These are phyloP conservation scores for Bromus sterilis DNA, from an alignment of 176 grass and related monocot genomes.

Conservation along the genomic window DNA sequence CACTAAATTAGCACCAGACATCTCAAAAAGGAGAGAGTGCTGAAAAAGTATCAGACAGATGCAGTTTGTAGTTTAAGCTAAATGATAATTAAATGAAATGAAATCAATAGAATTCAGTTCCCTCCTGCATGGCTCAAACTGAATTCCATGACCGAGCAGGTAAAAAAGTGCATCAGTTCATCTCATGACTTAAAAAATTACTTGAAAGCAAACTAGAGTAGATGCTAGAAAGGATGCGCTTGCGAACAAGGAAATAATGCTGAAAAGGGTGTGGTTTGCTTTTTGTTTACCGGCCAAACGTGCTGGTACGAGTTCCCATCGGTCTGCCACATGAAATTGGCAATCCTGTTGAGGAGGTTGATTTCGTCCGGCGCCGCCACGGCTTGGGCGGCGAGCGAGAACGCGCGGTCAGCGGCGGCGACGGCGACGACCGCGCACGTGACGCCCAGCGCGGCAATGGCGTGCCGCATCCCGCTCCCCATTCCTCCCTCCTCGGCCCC, in stretches of 20 bases:
- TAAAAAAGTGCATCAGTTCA: not conserved
- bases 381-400: not conserved
- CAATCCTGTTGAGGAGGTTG: constrained; percentile 34
- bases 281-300: constrained; percentile 62
- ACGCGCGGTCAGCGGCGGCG: not conserved
- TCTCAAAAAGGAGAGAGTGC: not conserved
- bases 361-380: not conserved
- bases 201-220: not conserved
- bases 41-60: not conserved
- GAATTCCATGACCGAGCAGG: not conserved
- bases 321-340: constrained; percentile 41
- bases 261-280: not conserved
- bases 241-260: not conserved
- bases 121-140: not conserved
- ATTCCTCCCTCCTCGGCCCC: constrained; percentile 14
- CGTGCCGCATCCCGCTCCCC: constrained; percentile 29
- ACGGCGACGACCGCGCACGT: constrained; percentile 2
- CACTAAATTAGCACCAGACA: not conserved
- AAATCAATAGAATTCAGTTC: constrained; percentile 1
- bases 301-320: constrained; percentile 52
- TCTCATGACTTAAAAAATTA: not conserved
- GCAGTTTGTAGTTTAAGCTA: not conserved
- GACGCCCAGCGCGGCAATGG: constrained; percentile 17
- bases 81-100: not conserved
- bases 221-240: not conserved